Conservation (phyloP, 73 alveolate species). For the Tetrahymena thermophila region DNA sequence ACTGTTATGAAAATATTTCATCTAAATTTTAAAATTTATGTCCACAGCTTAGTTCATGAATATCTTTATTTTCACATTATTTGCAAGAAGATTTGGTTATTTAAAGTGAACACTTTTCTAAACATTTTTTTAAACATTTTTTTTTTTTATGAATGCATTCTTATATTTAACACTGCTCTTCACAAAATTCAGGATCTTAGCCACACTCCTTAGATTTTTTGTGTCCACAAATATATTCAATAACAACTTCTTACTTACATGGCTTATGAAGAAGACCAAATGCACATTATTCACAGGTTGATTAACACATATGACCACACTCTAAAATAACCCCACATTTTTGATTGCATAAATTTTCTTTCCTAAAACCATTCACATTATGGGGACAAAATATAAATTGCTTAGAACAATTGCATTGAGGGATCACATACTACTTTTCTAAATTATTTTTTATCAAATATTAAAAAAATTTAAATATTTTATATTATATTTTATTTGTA, state of each 20-base stretch:
- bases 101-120: neutral
- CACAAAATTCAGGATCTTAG: neutral
- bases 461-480: no score
- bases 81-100: neutral
- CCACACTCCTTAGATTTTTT: neutral
- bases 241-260: neutral
- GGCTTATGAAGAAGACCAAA: neutral
- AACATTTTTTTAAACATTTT: neutral
- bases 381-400: neutral
- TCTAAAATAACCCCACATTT: neutral
- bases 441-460: no score
- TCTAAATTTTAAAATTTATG: neutral
- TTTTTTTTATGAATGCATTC: neutral
- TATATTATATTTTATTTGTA: neutral
- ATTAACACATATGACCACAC: neutral
- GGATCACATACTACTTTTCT: neutral
- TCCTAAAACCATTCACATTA: neutral
- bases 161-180: neutral
- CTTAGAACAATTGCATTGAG: neutral
- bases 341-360: neutral
- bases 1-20: neutral
- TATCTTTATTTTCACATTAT: neutral
- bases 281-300: neutral
- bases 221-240: neutral
- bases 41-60: neutral